Evolutionary conservation across 2,329 filamentous ascomycete genomes (phyloP).

Genomic region (Zymoseptoria ardabiliae): DNA sequence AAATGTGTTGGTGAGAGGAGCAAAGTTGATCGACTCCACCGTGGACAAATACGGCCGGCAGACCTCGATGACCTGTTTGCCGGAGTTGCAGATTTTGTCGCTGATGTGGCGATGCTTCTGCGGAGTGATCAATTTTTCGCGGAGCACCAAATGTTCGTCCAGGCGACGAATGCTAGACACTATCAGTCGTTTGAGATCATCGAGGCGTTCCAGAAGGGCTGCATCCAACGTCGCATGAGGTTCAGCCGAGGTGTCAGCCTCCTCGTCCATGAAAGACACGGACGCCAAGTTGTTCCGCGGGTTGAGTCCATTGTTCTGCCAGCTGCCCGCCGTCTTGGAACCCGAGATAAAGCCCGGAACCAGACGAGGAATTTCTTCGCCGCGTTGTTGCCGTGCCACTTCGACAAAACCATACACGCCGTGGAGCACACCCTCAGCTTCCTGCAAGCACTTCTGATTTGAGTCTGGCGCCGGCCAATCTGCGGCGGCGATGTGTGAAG

Average conservation of each 20-base stretch:
- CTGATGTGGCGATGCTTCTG: constrained; percentile 72
- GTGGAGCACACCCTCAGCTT: constrained; percentile 91
- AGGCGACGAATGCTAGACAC: constrained; percentile 79
- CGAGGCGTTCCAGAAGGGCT: constrained; percentile 71
- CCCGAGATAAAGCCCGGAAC: constrained; percentile 90
- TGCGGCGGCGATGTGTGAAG: constrained; percentile 91
- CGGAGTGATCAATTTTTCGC: constrained; percentile 74
- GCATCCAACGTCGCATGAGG: constrained; percentile 68
- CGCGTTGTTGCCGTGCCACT: constrained; percentile 84
- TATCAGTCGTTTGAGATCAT: constrained; percentile 77
- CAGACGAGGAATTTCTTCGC: constrained; percentile 86
- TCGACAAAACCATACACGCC: constrained; percentile 96
- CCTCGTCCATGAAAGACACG: constrained; percentile 74
- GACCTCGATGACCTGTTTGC: constrained; percentile 72
- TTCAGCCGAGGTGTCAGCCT: constrained; percentile 65
- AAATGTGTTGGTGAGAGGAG: constrained; percentile 66
- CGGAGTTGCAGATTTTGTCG: constrained; percentile 72
- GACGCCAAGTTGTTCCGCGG: constrained; percentile 58
- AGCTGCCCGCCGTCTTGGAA: constrained; percentile 75
- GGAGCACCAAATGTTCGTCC: constrained; percentile 70
- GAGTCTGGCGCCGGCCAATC: constrained; percentile 94
- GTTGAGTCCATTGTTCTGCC: constrained; percentile 62
- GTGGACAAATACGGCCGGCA: constrained; percentile 86
- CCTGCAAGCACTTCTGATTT: constrained; percentile 87
- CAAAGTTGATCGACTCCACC: constrained; percentile 86